Conservation (phyloP, 1,284 basidiomycete genomes). For the Boletus chippewaensis region DNA sequence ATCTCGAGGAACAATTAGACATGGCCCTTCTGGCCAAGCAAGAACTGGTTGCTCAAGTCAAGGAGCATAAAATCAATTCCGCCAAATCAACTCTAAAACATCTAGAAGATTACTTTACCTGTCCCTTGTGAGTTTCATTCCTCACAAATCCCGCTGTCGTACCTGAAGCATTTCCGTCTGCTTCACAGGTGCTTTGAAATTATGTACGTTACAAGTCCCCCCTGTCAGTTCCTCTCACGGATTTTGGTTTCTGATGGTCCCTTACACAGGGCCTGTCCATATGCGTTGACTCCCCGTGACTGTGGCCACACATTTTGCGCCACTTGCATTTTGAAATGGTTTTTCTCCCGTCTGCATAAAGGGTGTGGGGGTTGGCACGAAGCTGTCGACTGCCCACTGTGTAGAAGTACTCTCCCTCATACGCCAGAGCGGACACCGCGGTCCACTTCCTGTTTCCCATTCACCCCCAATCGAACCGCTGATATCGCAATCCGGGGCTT, state of each 20-base stretch:
- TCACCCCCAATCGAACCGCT: conserved; percentile 54
- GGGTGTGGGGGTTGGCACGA: conserved; percentile 61
- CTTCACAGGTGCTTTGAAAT: conserved; percentile 36
- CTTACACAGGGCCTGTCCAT: conserved; percentile 48
- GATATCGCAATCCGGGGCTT: conserved; percentile 44
- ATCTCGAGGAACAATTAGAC: conserved; percentile 35
- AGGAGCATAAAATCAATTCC: conserved; percentile 31
- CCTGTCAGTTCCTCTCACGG: conserved; percentile 5
- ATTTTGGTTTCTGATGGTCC: conserved; percentile 18
- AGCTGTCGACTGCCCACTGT: conserved; percentile 58
- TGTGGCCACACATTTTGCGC: conserved; percentile 66
- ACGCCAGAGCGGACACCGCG: conserved; percentile 47
- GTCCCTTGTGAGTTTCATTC: conserved; percentile 23
- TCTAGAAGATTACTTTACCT: conserved; percentile 51
- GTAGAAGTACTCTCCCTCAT: conserved; percentile 46
- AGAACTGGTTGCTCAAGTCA: conserved; percentile 36
- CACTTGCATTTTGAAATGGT: conserved; percentile 58
- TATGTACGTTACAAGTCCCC: conserved; percentile 30
- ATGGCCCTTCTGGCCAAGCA: conserved; percentile 35
- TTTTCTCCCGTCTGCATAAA: conserved; percentile 55
- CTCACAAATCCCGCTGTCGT: conserved; percentile 2
- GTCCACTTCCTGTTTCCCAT: conserved; percentile 46
- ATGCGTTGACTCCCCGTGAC: conserved; percentile 44
- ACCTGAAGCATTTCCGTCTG: conserved; percentile 12
- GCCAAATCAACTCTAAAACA: conserved; percentile 39